phyloP scores from a whole-genome alignment of 805 yeast genomes.

The Candida verbasci region DNA sequence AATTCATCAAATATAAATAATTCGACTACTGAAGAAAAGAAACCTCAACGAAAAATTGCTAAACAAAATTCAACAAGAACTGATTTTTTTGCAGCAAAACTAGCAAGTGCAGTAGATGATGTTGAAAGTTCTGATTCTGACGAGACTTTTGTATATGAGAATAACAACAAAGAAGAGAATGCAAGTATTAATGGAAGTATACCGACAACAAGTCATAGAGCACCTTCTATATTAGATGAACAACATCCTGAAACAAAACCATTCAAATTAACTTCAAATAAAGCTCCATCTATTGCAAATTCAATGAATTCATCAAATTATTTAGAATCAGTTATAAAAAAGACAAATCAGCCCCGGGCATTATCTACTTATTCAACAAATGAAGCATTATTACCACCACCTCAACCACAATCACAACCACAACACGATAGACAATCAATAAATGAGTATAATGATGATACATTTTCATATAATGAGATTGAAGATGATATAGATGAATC shows the following conservation, averaged over 20 bases:
- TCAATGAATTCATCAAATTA: constrained; percentile 21
- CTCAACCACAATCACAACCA: not conserved
- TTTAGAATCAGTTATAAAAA: constrained; percentile 14
- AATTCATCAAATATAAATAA: constrained; percentile 6
- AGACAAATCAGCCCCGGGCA: constrained; percentile 9
- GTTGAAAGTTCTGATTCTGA: constrained; percentile 84
- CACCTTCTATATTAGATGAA: constrained; percentile 3
- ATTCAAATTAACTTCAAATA: constrained; percentile 6
- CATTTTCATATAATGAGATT: constrained; percentile 15
- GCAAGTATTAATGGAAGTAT: constrained; percentile 11
- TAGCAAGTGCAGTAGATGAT: constrained; percentile 92
- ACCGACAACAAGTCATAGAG: constrained; percentile 3
- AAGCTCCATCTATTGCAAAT: constrained; percentile 16
- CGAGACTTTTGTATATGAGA: constrained; percentile 95
- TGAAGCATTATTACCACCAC: constrained; percentile 2
- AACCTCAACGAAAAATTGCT: constrained; percentile 22
- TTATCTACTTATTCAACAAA: constrained; percentile 10
- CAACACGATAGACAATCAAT: constrained; percentile 10
- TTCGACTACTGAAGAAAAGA: constrained; percentile 14
- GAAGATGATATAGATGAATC: constrained; percentile 25
- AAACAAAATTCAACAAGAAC: constrained; percentile 70
- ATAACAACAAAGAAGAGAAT: constrained; percentile 23
- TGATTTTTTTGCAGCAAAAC: constrained; percentile 89
- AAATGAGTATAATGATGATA: constrained; percentile 21
- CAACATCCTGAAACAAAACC: constrained; percentile 3